A percentile compares a stretch with the other conserved stretches of the same genome.
Evolutionary conservation across 2,329 filamentous ascomycete species (phyloP).

Genomic region (Xylaria sp.): DNA sequence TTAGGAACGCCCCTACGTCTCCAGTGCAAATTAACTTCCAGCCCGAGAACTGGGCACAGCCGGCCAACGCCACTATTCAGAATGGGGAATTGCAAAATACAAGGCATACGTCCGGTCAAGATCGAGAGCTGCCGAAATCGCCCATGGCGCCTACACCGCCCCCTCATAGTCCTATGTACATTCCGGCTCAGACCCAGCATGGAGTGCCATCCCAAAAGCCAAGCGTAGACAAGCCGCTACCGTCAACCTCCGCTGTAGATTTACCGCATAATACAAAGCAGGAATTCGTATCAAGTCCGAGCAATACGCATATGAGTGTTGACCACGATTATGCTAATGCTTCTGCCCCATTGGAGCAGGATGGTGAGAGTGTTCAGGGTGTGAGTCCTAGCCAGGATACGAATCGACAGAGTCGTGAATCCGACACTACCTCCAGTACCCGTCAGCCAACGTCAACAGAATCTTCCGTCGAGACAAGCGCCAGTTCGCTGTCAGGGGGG

Average conservation of each 20-base stretch:
- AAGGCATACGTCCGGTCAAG: conserved; percentile 36
- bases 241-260: conserved; percentile 38
- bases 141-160: conserved; percentile 54
- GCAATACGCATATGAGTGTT: conserved; percentile 32
- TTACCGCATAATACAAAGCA: conserved; percentile 42
- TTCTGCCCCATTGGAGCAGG: conserved; percentile 34
- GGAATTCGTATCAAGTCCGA: conserved; percentile 37
- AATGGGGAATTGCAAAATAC: conserved; percentile 45
- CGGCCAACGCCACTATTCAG: conserved; percentile 65
- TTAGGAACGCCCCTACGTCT: conserved; percentile 65
- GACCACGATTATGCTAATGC: conserved; percentile 36
- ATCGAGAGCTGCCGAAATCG: conserved; percentile 50
- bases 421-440: conserved; percentile 62
- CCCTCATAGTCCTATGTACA: conserved; percentile 49
- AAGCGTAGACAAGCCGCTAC: conserved; percentile 37
- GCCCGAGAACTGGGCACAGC: conserved; percentile 62
- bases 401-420: conserved; percentile 64
- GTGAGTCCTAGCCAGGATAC: conserved; percentile 42
- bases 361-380: conserved; percentile 39
- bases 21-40: conserved; percentile 67
- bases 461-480: conserved; percentile 66
- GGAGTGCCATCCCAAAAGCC: conserved; percentile 33
- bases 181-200: conserved; percentile 37
- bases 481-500: conserved; percentile 64
- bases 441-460: conserved; percentile 62